Evolutionary conservation across 495 filamentous ascomycete genomes (phyloP).

Genomic region (Pyronema domesticum): DNA sequence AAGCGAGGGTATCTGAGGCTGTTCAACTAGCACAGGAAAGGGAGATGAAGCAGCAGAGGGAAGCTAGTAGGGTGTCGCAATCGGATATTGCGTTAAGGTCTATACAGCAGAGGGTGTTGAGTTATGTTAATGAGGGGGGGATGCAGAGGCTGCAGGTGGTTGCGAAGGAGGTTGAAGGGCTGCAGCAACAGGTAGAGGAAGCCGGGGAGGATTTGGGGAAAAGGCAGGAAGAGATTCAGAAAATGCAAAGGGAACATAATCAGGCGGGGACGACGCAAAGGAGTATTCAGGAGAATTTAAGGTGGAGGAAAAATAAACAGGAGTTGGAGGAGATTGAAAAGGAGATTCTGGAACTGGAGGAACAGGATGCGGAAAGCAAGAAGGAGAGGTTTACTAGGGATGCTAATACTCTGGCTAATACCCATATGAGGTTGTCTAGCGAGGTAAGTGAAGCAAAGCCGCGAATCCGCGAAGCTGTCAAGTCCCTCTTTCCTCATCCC

Average conservation of each 20-base stretch:
- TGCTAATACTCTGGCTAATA: slow-evolving; percentile 40
- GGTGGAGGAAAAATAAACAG: slow-evolving; percentile 54
- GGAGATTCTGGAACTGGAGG: slow-evolving; percentile 61
- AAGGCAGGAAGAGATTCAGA: slow-evolving; percentile 58
- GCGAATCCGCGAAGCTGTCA: not conserved
- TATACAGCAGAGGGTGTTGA: slow-evolving; percentile 58
- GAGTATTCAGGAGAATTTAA: slow-evolving; percentile 71
- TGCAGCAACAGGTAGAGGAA: slow-evolving; percentile 46
- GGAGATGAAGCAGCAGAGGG: slow-evolving; percentile 55
- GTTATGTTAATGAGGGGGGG: slow-evolving; percentile 62
- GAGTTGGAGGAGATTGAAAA: slow-evolving; percentile 44
- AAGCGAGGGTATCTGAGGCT: slow-evolving; percentile 55
- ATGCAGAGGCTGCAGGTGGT: slow-evolving; percentile 41
- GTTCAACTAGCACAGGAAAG: slow-evolving; percentile 49
- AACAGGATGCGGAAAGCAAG: slow-evolving; percentile 67
- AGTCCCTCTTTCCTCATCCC: not conserved
- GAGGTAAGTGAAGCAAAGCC: too few species aligned
- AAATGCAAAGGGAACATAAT: slow-evolving; percentile 55
- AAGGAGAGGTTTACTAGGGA: slow-evolving; percentile 54
- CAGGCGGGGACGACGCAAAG: slow-evolving; percentile 62
- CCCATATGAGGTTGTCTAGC: slow-evolving; percentile 40
- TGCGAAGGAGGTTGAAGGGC: slow-evolving; percentile 41
- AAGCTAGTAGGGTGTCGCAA: slow-evolving; percentile 48
- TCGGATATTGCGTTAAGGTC: slow-evolving; percentile 59
- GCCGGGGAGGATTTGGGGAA: slow-evolving; percentile 46